Evolutionary conservation across 768 basidiomycete species (phyloP), one percentile per base, ranked within the genome.

Genomic region (Agrocybe chaxingu): DNA sequence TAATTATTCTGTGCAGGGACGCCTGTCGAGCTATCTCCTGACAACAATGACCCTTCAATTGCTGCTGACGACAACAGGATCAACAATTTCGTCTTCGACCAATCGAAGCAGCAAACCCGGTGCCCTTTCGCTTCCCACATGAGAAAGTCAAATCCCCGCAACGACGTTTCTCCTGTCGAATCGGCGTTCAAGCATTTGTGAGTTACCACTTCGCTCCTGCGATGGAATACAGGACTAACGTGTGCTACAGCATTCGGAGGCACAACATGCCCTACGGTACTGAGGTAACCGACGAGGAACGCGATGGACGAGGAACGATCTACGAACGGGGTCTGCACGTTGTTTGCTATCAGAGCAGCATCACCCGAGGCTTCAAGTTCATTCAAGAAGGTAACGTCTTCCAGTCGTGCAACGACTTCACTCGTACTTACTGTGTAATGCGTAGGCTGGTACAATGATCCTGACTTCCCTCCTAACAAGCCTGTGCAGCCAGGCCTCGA

Each of bases 81-180:
- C 52, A 66, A 73, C 40, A 53, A 72, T 45, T 70, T 73, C 47
- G 61, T 65, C 52, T 73, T 62, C 35, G 44, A 59, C 3, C 55
- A 40, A 43, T 41, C 37, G 37, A 47, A 47, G 40, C 35, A 42
- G n/a, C 45, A 30, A 18, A 36, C 40, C n/a, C 51, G 46, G 37
- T 71, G 71, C 50, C 71, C 70, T 4, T 65, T 71, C 52, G 53
- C 57, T 19, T 63, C 66, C 3, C 67, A 68, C 50, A 60, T 56
- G 38, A 66, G 67, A 34, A 70, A 70, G 52, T 66, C 62, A 6
- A 54, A 41, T 16, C 67, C 66, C 3, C 62, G 67, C 8, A 58
- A 66, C 36, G 52, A 62, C 6, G 49, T 57, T 18, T 61, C 63
- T 6, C 57, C 42, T 18, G 36, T 50, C n/a, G 55, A 13, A 51